These are phyloP conservation scores for Penicillium sclerotiorum DNA, from an alignment of 2,329 filamentous ascomycete genomes.

Conservation along the genomic window DNA sequence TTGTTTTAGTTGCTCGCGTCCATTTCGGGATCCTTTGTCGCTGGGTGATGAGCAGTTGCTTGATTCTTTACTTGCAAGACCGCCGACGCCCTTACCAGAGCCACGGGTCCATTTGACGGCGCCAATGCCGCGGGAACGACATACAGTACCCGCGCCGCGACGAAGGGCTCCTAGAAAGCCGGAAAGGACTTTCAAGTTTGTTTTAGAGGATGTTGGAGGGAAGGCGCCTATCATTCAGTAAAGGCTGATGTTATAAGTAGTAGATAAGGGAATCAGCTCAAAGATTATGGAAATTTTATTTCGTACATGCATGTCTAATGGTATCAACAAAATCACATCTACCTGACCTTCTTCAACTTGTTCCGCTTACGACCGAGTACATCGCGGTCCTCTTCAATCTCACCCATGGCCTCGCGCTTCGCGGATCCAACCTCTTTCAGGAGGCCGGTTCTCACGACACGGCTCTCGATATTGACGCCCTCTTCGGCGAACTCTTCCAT, in stretches of 20 bases:
- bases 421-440: conserved; percentile 92
- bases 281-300: neutral
- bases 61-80: neutral
- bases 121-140: neutral
- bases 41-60: neutral
- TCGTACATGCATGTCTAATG: too few species aligned
- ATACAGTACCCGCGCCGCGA: too few species aligned
- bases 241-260: neutral
- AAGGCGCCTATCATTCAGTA: neutral
- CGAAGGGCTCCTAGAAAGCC: neutral
- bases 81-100: neutral
- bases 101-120: neutral
- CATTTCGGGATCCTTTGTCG: neutral
- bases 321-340: conserved; percentile 16
- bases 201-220: neutral
- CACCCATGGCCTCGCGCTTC: conserved; percentile 86
- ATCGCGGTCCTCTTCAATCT: conserved; percentile 90
- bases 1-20: neutral
- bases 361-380: conserved; percentile 77
- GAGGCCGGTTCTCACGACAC: conserved; percentile 75
- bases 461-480: conserved; percentile 88
- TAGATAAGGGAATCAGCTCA: neutral
- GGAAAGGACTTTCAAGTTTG: neutral
- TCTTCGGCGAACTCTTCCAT: conserved; percentile 88
- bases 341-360: conserved; percentile 48